A percentile compares a stretch with the other conserved stretches of the same genome.
Evolutionary conservation across 73 alveolate species (phyloP).

Genomic region (Breviolum minutum): DNA sequence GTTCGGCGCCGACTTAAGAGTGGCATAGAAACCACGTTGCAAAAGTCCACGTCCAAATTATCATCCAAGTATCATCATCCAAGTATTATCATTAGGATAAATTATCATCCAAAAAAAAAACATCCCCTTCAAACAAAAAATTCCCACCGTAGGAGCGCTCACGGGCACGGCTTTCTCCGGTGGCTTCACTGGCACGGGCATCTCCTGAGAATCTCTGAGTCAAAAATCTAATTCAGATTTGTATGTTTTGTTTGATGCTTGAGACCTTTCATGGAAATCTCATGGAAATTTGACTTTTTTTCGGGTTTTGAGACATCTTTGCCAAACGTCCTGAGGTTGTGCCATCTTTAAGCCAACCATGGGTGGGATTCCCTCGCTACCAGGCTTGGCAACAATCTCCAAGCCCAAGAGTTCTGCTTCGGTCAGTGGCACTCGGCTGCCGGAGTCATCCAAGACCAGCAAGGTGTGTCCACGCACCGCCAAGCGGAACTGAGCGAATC

Average conservation of each 20-base stretch:
- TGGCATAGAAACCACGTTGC: background rate
- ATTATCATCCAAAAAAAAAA: too few relatives aligned
- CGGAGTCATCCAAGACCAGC: constrained; percentile 55
- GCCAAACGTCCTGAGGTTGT: background rate
- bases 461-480: constrained; percentile 69
- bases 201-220: background rate
- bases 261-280: background rate
- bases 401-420: constrained; percentile 60
- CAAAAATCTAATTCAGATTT: background rate
- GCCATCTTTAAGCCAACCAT: background rate
- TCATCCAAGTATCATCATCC: too few relatives aligned
- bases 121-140: too few relatives aligned
- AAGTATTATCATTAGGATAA: too few relatives aligned
- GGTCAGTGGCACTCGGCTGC: constrained; percentile 21
- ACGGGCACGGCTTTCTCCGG: background rate
- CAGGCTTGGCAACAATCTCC: constrained; percentile 30
- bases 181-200: background rate
- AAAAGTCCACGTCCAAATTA: too few relatives aligned
- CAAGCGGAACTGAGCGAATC: constrained; percentile 59
- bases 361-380: constrained; percentile 40
- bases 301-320: background rate
- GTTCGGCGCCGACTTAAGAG: too few relatives aligned
- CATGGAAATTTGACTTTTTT: background rate
- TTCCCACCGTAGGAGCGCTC: background rate
- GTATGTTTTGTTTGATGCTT: too few relatives aligned